phyloP scores from a whole-genome alignment of 306 rosid genomes.

The Malus sylvestris region DNA sequence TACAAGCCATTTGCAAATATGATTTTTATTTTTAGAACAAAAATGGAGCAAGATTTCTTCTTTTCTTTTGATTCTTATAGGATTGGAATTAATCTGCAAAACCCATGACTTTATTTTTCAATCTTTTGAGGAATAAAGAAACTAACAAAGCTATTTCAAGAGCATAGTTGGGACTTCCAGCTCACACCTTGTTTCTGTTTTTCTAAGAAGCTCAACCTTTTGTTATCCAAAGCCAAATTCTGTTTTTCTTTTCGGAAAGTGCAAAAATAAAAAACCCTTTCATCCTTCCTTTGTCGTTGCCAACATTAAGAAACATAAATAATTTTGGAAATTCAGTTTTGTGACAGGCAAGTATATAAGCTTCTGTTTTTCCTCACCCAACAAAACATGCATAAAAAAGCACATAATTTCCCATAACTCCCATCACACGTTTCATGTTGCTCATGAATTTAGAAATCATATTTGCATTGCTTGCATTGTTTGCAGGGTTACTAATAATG shows the following conservation, averaged over 20 bases:
- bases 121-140: background rate
- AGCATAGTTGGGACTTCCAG: background rate
- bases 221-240: background rate
- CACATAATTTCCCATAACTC: background rate
- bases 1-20: too few species aligned
- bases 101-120: background rate
- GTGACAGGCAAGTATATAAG: background rate
- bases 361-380: background rate
- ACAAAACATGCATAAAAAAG: background rate
- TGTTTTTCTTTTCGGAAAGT: background rate
- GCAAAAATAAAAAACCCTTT: background rate
- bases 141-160: background rate
- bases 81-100: background rate
- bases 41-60: background rate
- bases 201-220: background rate
- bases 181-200: background rate
- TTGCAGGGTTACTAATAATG: slow-evolving; percentile 42
- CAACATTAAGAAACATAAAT: slow-evolving; percentile 11
- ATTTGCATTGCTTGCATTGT: background rate
- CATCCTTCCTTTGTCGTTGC: slow-evolving; percentile 1
- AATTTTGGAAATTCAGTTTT: background rate
- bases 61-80: background rate
- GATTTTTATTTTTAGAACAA: too few species aligned
- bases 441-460: background rate
- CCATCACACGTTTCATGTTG: background rate